Conservation (phyloP, 2,329 filamentous ascomycete species). For the Colletotrichum sp. region DNA sequence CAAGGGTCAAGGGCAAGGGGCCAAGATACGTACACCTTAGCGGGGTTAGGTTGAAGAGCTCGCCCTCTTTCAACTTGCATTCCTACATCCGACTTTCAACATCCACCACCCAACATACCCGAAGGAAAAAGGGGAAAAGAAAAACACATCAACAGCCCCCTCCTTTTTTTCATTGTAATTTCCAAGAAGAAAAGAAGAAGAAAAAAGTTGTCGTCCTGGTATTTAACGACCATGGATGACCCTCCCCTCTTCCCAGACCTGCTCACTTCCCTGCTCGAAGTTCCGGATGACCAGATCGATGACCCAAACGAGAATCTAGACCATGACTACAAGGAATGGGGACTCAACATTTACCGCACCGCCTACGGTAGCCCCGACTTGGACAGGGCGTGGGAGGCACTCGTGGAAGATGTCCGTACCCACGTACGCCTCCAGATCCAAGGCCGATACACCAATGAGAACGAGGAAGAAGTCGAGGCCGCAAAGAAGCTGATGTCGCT, state of each 20-base stretch:
- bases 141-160: not conserved
- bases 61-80: no score
- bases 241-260: not conserved
- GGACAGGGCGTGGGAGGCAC: not conserved
- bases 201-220: not conserved
- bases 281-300: not conserved
- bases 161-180: no score
- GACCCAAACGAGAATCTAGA: not conserved
- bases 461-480: not conserved
- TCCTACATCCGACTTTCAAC: not conserved
- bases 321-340: not conserved
- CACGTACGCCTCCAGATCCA: not conserved
- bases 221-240: not conserved
- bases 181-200: not conserved
- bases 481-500: not conserved
- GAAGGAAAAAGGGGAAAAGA: fast-evolving
- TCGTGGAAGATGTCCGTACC: not conserved
- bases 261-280: not conserved
- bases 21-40: no score
- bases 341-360: not conserved
- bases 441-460: not conserved
- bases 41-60: no score
- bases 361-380: not conserved
- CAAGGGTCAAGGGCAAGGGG: no score
- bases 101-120: not conserved